Percentiles rank a stretch among this genome's conserved stretches.
These are phyloP conservation scores for Boletus mariae DNA, from an alignment of 1,284 basidiomycete genomes.

Conservation along the genomic window DNA sequence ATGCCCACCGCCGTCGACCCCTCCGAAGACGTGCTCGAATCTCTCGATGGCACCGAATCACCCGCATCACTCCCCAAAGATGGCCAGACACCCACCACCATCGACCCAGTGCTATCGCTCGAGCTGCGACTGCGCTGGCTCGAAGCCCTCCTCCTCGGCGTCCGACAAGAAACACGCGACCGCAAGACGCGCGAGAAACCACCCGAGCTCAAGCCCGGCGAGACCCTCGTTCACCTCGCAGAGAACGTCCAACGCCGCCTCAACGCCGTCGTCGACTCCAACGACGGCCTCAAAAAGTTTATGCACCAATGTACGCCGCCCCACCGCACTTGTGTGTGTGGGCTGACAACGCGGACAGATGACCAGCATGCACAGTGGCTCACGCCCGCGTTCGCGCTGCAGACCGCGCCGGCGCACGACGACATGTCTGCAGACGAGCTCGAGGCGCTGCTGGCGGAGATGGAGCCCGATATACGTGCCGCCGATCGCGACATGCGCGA, in stretches of 20 bases:
- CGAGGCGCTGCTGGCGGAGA: slow-evolving; percentile 66
- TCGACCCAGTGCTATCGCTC: slow-evolving; percentile 63
- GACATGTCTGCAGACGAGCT: slow-evolving; percentile 63
- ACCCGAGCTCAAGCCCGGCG: slow-evolving; percentile 41
- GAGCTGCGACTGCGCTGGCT: slow-evolving; percentile 73
- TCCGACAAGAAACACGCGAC: slow-evolving; percentile 43
- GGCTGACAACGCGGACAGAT: slow-evolving; percentile 39
- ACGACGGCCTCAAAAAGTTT: slow-evolving; percentile 69
- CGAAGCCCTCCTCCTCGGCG: slow-evolving; percentile 68
- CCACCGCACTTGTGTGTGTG: no score
- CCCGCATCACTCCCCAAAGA: slow-evolving; percentile 9
- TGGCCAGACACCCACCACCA: slow-evolving; percentile 28
- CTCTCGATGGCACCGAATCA: slow-evolving; percentile 28
- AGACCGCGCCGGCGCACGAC: slow-evolving; percentile 44
- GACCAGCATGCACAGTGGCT: slow-evolving; percentile 70
- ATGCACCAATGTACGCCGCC: slow-evolving; percentile 58
- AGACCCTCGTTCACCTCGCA: slow-evolving; percentile 54
- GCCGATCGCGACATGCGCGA: slow-evolving; percentile 77
- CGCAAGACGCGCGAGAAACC: slow-evolving; percentile 28
- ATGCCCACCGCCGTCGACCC: slow-evolving; percentile 23
- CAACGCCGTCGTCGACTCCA: slow-evolving; percentile 53
- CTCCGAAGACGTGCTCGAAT: slow-evolving; percentile 27
- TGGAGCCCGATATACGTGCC: slow-evolving; percentile 75
- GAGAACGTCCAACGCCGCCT: slow-evolving; percentile 59
- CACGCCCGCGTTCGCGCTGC: slow-evolving; percentile 62